Evolutionary conservation across 345 rosid species (phyloP).

Genomic region (Murraya paniculata): DNA sequence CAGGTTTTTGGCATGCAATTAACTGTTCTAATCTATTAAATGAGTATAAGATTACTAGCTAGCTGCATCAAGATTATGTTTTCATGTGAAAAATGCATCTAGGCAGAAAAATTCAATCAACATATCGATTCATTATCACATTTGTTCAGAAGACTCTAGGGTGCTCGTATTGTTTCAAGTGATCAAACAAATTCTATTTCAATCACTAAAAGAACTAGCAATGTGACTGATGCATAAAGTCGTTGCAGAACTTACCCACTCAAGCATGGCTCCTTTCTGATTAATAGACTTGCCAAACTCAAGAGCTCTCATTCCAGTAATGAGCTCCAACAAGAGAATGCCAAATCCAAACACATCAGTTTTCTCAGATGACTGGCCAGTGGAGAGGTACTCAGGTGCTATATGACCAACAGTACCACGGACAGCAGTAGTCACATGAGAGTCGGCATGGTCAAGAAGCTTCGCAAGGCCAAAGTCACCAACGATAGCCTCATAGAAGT

Average conservation of each 20-base stretch:
- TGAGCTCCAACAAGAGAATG: slow-evolving; percentile 84
- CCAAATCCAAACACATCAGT: slow-evolving; percentile 97
- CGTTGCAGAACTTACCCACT: slow-evolving; percentile 56
- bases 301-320: slow-evolving; percentile 90
- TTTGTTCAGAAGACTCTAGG: background rate
- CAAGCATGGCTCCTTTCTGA: slow-evolving; percentile 94
- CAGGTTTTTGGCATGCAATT: background rate
- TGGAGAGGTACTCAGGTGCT: slow-evolving; percentile 92
- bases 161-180: background rate
- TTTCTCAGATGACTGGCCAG: slow-evolving; percentile 96
- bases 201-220: background rate
- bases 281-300: slow-evolving; percentile 80
- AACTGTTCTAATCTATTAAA: background rate
- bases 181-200: background rate
- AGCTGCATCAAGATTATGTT: background rate
- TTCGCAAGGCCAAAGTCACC: slow-evolving; percentile 97
- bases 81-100: background rate
- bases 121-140: background rate
- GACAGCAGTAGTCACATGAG: slow-evolving; percentile 94
- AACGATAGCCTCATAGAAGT: slow-evolving; percentile 80
- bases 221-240: background rate
- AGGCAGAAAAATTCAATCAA: background rate
- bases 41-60: background rate
- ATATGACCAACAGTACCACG: slow-evolving; percentile 96
- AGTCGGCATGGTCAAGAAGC: slow-evolving; percentile 84